These are phyloP conservation scores for Leccinum ochraceum DNA, from an alignment of 768 basidiomycete species.

Conservation along the genomic window DNA sequence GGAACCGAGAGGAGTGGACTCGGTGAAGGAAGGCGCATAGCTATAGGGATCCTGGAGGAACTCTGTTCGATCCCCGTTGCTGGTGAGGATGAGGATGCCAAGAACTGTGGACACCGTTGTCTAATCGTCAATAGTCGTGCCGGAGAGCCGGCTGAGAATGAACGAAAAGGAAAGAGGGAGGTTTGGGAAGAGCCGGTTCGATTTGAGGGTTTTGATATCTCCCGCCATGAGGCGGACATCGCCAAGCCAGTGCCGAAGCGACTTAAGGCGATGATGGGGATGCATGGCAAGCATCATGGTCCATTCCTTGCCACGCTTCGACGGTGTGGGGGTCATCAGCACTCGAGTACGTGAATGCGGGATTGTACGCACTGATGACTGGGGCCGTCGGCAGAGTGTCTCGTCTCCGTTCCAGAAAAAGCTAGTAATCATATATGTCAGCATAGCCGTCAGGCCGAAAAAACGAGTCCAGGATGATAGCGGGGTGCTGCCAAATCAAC, in stretches of 20 bases:
- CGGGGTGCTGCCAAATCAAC: no score
- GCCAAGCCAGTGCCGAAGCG: conserved; percentile 30
- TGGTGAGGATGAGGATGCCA: conserved; percentile 74
- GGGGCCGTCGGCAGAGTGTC: conserved; percentile 23
- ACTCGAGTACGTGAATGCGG: conserved; percentile 29
- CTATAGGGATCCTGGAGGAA: conserved; percentile 72
- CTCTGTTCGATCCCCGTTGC: conserved; percentile 72
- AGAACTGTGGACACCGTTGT: conserved; percentile 45
- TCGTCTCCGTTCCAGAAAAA: conserved; percentile 23
- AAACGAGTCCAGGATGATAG: neutral
- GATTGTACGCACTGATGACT: conserved; percentile 17
- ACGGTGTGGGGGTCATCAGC: conserved; percentile 23
- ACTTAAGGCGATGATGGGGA: conserved; percentile 28
- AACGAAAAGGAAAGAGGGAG: conserved; percentile 9
- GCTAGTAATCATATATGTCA: conserved; percentile 2
- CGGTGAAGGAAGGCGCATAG: conserved; percentile 61
- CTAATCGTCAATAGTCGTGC: conserved; percentile 15
- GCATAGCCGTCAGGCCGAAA: conserved; percentile 15
- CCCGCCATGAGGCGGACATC: conserved; percentile 30
- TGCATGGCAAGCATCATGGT: conserved; percentile 24
- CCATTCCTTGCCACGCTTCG: conserved; percentile 33
- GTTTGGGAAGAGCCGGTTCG: conserved; percentile 13
- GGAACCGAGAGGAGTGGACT: conserved; percentile 78
- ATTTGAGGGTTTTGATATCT: conserved; percentile 32
- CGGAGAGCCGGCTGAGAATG: neutral